phyloP scores from a whole-genome alignment of 202 grass and related monocot species.

The Dendrocalamus latiflorus region DNA sequence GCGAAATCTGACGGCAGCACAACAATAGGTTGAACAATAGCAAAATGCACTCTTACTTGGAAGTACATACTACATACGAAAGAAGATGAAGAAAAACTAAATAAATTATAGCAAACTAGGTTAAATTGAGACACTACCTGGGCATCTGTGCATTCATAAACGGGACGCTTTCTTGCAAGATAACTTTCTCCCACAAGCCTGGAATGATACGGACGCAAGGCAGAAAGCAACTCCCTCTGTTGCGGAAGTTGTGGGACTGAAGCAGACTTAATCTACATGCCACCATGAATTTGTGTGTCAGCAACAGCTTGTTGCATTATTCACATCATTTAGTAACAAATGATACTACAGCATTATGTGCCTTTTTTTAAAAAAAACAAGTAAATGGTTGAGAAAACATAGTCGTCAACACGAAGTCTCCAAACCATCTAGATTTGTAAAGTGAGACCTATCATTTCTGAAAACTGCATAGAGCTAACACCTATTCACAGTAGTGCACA shows the following conservation, averaged over 20 bases:
- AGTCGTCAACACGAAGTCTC: neutral
- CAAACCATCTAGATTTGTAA: neutral
- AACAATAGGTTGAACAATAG: neutral
- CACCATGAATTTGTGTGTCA: slow-evolving; percentile 10
- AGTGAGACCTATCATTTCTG: neutral
- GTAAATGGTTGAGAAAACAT: neutral
- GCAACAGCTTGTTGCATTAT: slow-evolving; percentile 4
- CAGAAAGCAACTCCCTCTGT: slow-evolving; percentile 74
- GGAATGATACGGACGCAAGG: slow-evolving; percentile 84
- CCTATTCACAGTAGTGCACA: neutral
- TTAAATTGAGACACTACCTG: slow-evolving; percentile 49
- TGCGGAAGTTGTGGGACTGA: slow-evolving; percentile 81
- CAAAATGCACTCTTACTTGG: neutral
- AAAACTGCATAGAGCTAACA: neutral
- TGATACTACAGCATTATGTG: neutral
- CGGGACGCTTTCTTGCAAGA: slow-evolving; percentile 81
- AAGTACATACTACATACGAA: neutral
- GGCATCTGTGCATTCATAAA: slow-evolving; percentile 95
- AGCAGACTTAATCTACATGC: slow-evolving; percentile 57
- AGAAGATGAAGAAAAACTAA: neutral
- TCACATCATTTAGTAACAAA: neutral
- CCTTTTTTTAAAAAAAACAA: neutral
- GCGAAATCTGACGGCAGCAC: neutral
- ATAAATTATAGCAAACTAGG: neutral
- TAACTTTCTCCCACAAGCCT: slow-evolving; percentile 98